These are phyloP conservation scores for Leucoagaricus sp. DNA, from an alignment of 1,284 basidiomycete genomes.

Conservation along the genomic window DNA sequence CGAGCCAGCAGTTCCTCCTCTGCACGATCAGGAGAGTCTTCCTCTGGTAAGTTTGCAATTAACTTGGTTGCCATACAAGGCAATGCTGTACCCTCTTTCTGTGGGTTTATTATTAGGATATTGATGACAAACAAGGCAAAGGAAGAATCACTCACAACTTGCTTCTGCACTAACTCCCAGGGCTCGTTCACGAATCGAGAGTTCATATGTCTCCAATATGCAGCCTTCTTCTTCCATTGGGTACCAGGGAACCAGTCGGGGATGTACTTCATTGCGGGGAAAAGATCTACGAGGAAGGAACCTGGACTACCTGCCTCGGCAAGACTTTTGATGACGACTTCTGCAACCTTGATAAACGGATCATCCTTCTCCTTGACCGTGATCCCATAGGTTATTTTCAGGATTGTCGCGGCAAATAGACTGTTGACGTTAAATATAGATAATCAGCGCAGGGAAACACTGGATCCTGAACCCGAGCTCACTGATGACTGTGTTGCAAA, in stretches of 20 bases:
- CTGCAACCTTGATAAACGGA: constrained; percentile 18
- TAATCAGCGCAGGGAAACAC: neutral
- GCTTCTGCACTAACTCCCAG: constrained; percentile 9
- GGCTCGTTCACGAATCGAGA: neutral
- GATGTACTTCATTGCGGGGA: constrained; percentile 23
- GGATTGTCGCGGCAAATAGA: constrained; percentile 16
- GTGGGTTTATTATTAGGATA: constrained; percentile 19
- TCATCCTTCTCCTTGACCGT: constrained; percentile 17
- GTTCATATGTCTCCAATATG: constrained; percentile 9
- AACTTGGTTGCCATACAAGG: constrained; percentile 12
- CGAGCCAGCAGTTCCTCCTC: constrained; percentile 14
- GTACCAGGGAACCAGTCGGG: constrained; percentile 26
- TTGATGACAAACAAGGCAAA: neutral
- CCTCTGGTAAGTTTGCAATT: constrained; percentile 13
- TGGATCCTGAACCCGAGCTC: neutral
- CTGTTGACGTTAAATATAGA: neutral
- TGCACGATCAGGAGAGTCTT: neutral
- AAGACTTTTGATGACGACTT: constrained; percentile 15
- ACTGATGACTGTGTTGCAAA: neutral
- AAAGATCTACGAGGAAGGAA: constrained; percentile 24
- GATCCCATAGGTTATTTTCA: constrained; percentile 22
- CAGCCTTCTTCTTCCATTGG: constrained; percentile 22
- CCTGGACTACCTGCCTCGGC: constrained; percentile 18
- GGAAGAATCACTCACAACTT: constrained; percentile 1
- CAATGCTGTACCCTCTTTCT: constrained; percentile 3